Percentiles rank a stretch among this genome's conserved stretches.
Conservation (phyloP, 2,329 filamentous ascomycete genomes). For the Ceratocystiopsis brevicomis region DNA sequence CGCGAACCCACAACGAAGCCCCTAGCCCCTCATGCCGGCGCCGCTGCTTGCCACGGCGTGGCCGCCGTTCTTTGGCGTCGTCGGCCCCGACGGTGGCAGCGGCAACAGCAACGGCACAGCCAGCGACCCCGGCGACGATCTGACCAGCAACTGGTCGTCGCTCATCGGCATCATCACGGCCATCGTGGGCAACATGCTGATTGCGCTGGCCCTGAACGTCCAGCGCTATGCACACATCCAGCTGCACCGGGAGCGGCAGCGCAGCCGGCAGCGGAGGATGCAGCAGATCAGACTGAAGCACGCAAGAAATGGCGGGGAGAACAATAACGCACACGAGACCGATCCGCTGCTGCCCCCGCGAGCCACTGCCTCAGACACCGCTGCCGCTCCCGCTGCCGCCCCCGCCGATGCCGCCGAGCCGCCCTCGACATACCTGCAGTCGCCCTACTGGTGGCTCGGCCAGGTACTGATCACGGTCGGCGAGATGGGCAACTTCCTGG, state of each 20-base stretch:
- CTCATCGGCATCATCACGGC: conserved; percentile 88
- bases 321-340: conserved; percentile 22
- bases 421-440: conserved; percentile 55
- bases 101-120: conserved; percentile 9
- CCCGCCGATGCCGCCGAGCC: conserved; percentile 4
- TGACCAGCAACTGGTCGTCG: conserved; percentile 60
- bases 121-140: conserved; percentile 24
- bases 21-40: neutral
- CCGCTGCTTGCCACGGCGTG: conserved; percentile 6
- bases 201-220: conserved; percentile 88
- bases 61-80: conserved; percentile 9
- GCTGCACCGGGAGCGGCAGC: conserved; percentile 50
- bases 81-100: conserved; percentile 6
- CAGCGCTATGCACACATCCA: conserved; percentile 89
- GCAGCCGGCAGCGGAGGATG: conserved; percentile 34
- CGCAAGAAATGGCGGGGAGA: conserved; percentile 13
- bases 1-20: too few species aligned
- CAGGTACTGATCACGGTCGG: conserved; percentile 84
- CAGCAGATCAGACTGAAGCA: conserved; percentile 27
- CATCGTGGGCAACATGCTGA: conserved; percentile 80
- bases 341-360: conserved; percentile 26
- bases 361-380: conserved; percentile 12
- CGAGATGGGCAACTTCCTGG: conserved; percentile 89
- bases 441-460: conserved; percentile 91
- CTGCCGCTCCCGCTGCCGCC: conserved; percentile 8